Conservation (phyloP, 352 stramenopile genomes). For the Phytophthora idaei region DNA sequence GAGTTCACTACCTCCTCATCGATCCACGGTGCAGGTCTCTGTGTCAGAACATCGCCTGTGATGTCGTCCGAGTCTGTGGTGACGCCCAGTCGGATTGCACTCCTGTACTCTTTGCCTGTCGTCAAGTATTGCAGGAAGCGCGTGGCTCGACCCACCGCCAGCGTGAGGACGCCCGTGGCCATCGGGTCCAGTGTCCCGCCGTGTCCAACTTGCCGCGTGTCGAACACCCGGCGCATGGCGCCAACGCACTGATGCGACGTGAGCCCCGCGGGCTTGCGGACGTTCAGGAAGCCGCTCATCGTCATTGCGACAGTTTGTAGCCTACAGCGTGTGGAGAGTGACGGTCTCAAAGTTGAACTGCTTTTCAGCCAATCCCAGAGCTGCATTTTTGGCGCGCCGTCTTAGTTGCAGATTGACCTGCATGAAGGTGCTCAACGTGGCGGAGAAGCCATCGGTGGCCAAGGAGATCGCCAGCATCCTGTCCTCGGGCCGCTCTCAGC, state of each 20-base stretch:
- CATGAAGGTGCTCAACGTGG: constrained; percentile 96
- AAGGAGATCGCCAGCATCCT: constrained; percentile 97
- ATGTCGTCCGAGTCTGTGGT: constrained; percentile 86
- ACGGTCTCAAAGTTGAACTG: constrained; percentile 19
- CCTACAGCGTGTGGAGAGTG: constrained; percentile 14
- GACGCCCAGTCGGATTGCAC: constrained; percentile 75
- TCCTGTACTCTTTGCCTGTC: constrained; percentile 78
- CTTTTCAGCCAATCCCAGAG: constrained; percentile 18
- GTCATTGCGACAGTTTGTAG: constrained; percentile 7
- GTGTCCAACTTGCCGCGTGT: constrained; percentile 78
- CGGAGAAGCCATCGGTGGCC: constrained; percentile 99
- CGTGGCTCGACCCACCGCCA: constrained; percentile 81
- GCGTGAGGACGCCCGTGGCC: constrained; percentile 84
- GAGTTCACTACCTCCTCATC: constrained; percentile 38
- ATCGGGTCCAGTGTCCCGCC: constrained; percentile 89
- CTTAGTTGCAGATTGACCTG: constrained; percentile 3
- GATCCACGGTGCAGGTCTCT: constrained; percentile 67
- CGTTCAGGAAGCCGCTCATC: constrained; percentile 77
- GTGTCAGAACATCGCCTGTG: constrained; percentile 61
- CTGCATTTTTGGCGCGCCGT: background rate
- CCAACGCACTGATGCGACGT: constrained; percentile 85
- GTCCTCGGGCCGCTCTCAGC: constrained; percentile 59
- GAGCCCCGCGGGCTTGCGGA: constrained; percentile 75
- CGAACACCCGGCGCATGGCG: constrained; percentile 69
- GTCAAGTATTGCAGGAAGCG: constrained; percentile 82